Base-by-base conservation (phyloP, 1,139 yeast genomes). In the Saccharomyces hybrid region DNA sequence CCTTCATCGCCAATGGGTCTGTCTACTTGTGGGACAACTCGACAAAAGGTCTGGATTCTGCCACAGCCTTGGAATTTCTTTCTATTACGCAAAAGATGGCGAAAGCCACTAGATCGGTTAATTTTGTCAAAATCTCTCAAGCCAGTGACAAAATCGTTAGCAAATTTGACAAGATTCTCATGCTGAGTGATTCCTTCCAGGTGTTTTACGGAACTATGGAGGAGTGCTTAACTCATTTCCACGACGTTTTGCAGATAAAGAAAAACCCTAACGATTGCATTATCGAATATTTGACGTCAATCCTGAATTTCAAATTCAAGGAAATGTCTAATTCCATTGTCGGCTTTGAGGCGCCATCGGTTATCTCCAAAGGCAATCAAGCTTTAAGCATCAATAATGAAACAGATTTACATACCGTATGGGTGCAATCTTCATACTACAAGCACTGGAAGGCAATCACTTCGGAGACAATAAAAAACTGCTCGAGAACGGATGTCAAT, bases 341-440 rank as follows among this genome's bases (percentile, higher is more conserved):
- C 11, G 42, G 42, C 9, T 11, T 34, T 8, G 25, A 34, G 3
- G 11, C 42, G 9, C 42, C 42, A 34, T 34, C 25, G 3, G 13
- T 16, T 9, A 11, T 34, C 42, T 34, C 42, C 5, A 11, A 14
- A 28, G 14, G 5, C 42, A 34, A 34, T 64, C 76, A 59, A 83
- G 62, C 42, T 14, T 73, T 70, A 55, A 88, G 82, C 47, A 90
- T 91, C 29, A 72, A 76, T 55, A 81, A 86, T 5, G 79, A 89
- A 8, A 74, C 73, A 50, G 93, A 86, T 64, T 84, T 87, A 65
- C 83, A 82, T 56, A 70, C 71, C 5, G 75, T 75, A 62, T 87
- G 95, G 95, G 74, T 73, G 55, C 70, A 72, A n/a, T 83, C 90
- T 2, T 71, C 75, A 1, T 78, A 80, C 51, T 81, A 77, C 62